Evolutionary conservation across 2,329 filamentous ascomycete species (phyloP).

Genomic region (Dryadomyces sulphureus): DNA sequence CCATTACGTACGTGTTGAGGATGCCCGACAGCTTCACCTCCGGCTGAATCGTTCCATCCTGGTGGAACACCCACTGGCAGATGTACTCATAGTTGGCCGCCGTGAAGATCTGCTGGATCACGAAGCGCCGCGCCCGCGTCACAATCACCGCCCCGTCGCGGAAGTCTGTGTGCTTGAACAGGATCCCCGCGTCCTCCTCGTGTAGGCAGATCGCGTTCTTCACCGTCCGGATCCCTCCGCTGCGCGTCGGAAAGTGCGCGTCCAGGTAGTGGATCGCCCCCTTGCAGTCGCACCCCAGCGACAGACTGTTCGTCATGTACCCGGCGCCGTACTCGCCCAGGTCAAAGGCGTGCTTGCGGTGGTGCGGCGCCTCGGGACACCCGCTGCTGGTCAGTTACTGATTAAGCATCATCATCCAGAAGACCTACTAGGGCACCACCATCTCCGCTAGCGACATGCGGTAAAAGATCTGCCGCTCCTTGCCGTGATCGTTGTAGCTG

Average conservation of each 20-base stretch:
- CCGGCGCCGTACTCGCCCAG: constrained; percentile 61
- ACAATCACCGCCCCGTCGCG: constrained; percentile 77
- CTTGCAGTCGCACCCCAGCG: constrained; percentile 74
- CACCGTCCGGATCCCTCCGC: constrained; percentile 62
- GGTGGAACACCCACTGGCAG: constrained; percentile 23
- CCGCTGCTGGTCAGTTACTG: constrained; percentile 22
- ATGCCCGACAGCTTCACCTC: constrained; percentile 89
- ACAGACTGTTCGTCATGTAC: constrained; percentile 69
- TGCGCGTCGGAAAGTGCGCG: constrained; percentile 66
- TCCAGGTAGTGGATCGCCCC: constrained; percentile 86
- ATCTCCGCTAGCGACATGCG: constrained; percentile 81
- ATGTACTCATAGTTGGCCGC: constrained; percentile 88
- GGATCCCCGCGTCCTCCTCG: constrained; percentile 80
- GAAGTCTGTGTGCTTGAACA: constrained; percentile 94
- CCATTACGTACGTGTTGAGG: constrained; percentile 78
- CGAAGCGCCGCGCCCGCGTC: constrained; percentile 70
- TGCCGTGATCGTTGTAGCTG: constrained; percentile 74
- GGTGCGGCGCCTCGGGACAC: constrained; percentile 66
- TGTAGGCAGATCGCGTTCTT: constrained; percentile 95
- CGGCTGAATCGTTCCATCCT: constrained; percentile 82
- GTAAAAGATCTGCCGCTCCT: constrained; percentile 68
- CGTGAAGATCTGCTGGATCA: constrained; percentile 86
- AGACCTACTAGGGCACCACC: constrained; percentile 60
- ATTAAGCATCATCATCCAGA: background rate
- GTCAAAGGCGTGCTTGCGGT: constrained; percentile 70